Evolutionary conservation across 306 rosid species (phyloP).

Genomic region (Cicer arietinum): DNA sequence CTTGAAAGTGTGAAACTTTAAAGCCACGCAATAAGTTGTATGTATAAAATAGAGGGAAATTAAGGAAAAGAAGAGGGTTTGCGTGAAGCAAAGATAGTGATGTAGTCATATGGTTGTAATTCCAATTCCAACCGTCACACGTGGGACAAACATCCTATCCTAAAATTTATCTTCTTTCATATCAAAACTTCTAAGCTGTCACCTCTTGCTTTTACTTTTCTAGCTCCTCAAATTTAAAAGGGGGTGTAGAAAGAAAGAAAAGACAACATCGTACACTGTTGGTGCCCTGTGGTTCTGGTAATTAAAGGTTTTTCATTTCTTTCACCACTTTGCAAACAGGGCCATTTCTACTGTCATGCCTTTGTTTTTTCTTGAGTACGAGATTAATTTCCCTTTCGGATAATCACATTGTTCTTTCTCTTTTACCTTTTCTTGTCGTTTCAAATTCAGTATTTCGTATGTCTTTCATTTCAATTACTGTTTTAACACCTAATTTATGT

Average conservation of each 20-base stretch:
- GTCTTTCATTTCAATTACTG: not conserved
- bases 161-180: not conserved
- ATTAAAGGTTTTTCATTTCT: slow-evolving; percentile 8
- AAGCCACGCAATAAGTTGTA: slow-evolving; percentile 61
- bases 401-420: not conserved
- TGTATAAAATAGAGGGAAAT: not conserved
- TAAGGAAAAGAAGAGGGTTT: slow-evolving; percentile 48
- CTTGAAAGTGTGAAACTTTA: slow-evolving; percentile 53
- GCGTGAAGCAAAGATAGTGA: slow-evolving; percentile 89
- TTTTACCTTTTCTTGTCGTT: slow-evolving; percentile 29
- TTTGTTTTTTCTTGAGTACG: slow-evolving; percentile 34
- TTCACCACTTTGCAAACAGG: slow-evolving; percentile 32
- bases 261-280: slow-evolving; percentile 36
- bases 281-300: slow-evolving; percentile 38
- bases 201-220: slow-evolving; percentile 42
- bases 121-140: slow-evolving; percentile 60
- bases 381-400: slow-evolving; percentile 42
- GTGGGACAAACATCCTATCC: slow-evolving; percentile 61
- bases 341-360: not conserved
- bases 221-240: slow-evolving; percentile 31
- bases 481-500: too few relatives aligned
- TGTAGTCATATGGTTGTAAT: slow-evolving; percentile 31
- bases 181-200: slow-evolving; percentile 31
- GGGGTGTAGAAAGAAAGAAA: not conserved
- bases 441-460: not conserved